phyloP scores from a whole-genome alignment of 176 grass and related monocot species.

The Carex cristatella region DNA sequence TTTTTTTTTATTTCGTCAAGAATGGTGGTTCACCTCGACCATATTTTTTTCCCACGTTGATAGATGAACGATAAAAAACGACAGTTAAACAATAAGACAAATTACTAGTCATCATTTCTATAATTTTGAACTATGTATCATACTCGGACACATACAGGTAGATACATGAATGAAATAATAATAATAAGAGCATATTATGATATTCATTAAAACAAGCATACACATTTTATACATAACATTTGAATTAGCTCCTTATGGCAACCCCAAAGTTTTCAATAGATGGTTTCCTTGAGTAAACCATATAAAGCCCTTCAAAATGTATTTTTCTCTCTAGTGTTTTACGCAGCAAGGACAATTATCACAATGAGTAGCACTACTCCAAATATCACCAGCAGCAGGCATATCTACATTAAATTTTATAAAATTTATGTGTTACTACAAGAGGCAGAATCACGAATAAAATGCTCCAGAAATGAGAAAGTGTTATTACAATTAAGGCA shows the following conservation, averaged over 20 bases:
- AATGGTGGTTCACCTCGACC: neutral
- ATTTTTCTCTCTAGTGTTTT: conserved; percentile 7
- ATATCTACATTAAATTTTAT: conserved; percentile 40
- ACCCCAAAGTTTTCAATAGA: neutral
- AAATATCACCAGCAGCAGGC: conserved; percentile 42
- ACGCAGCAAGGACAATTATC: conserved; percentile 61
- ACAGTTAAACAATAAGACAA: neutral
- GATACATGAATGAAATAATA: conserved; percentile 29
- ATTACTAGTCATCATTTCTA: neutral
- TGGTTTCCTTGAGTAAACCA: neutral
- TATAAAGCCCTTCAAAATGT: neutral
- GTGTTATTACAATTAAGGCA: neutral
- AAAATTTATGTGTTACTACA: neutral
- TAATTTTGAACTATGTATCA: conserved; percentile 3
- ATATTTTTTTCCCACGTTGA: neutral
- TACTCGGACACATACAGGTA: neutral
- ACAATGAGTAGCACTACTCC: conserved; percentile 49
- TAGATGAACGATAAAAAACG: too few relatives aligned
- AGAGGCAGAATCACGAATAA: neutral
- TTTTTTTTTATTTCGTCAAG: neutral
- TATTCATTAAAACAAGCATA: conserved; percentile 11
- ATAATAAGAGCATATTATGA: neutral
- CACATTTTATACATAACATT: conserved; percentile 29
- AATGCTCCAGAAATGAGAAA: neutral
- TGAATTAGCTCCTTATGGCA: neutral